Conservation (phyloP, 2,329 filamentous ascomycete genomes). For the Fusarium poae region DNA sequence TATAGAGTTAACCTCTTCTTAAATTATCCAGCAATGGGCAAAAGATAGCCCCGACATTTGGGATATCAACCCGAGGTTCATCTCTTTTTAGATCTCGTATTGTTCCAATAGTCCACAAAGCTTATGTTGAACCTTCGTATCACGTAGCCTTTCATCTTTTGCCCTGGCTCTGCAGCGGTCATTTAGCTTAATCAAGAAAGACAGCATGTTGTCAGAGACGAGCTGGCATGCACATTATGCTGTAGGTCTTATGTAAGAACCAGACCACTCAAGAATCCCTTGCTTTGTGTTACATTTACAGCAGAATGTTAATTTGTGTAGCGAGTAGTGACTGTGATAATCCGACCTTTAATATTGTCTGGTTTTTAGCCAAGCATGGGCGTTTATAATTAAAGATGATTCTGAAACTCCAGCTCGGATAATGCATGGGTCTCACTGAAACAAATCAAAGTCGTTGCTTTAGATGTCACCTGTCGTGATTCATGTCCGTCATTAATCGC, state of each 20-base stretch:
- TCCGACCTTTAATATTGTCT: background rate
- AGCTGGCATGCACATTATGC: slow-evolving; percentile 33
- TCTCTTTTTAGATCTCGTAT: slow-evolving; percentile 44
- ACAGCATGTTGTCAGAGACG: slow-evolving; percentile 3
- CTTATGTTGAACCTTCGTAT: slow-evolving; percentile 26
- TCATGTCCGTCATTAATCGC: background rate
- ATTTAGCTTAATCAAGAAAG: slow-evolving; percentile 16
- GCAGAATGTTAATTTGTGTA: background rate
- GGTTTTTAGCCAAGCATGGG: background rate
- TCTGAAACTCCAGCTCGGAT: slow-evolving; percentile 3
- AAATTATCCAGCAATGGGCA: slow-evolving; percentile 11
- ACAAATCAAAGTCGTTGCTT: background rate
- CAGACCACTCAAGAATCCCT: slow-evolving; percentile 25
- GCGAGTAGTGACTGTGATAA: background rate
- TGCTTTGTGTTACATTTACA: slow-evolving; percentile 11
- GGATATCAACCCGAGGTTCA: background rate
- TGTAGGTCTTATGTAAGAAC: slow-evolving; percentile 43
- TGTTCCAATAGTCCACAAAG: slow-evolving; percentile 28
- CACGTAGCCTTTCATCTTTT: background rate
- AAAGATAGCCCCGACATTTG: slow-evolving; percentile 14
- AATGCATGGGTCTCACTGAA: background rate
- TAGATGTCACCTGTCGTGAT: background rate
- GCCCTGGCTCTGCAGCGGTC: slow-evolving; percentile 18
- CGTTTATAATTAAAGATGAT: slow-evolving; percentile 6
- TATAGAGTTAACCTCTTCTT: slow-evolving; percentile 23